Evolutionary conservation across 495 filamentous ascomycete species (phyloP).

Genomic region (Parathielavia hyrcaniae): DNA sequence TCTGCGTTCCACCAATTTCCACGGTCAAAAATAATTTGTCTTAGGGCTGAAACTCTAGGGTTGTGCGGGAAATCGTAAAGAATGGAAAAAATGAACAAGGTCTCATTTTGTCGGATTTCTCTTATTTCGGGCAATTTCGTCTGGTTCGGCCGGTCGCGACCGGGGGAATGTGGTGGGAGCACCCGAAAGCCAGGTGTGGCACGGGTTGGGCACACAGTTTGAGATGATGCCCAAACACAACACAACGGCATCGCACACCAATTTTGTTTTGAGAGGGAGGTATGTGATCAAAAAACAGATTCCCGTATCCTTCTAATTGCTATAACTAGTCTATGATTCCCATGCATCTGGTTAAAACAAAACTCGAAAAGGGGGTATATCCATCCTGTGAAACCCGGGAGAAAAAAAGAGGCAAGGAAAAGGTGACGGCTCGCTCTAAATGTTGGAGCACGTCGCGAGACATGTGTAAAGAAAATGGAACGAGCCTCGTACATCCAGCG

Average conservation of each 20-base stretch:
- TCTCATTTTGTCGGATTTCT: neutral
- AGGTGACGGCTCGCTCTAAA: constrained; percentile 19
- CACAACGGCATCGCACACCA: neutral
- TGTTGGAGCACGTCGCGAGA: constrained; percentile 20
- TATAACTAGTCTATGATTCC: constrained; percentile 11
- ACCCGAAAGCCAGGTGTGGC: neutral
- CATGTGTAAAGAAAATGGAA: constrained; percentile 13
- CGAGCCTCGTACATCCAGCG: constrained; percentile 20
- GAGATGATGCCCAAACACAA: neutral
- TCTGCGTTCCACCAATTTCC: neutral
- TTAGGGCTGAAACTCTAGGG: no score
- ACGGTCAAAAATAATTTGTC: neutral
- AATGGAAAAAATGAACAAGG: neutral
- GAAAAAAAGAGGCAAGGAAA: constrained; percentile 13
- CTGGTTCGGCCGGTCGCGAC: neutral
- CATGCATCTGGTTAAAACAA: neutral
- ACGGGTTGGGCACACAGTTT: constrained; percentile 6
- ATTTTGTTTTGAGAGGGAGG: neutral
- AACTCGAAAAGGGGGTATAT: constrained; percentile 31
- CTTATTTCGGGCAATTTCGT: neutral
- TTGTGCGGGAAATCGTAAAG: neutral
- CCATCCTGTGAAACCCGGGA: constrained; percentile 32
- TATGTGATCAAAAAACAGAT: neutral
- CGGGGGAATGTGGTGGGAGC: neutral
- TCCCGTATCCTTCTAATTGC: constrained; percentile 20